A percentile compares a stretch with the other conserved stretches of the same genome.
These are phyloP conservation scores for Gymnopilus dilepis DNA, from an alignment of 768 basidiomycete genomes.

Conservation along the genomic window DNA sequence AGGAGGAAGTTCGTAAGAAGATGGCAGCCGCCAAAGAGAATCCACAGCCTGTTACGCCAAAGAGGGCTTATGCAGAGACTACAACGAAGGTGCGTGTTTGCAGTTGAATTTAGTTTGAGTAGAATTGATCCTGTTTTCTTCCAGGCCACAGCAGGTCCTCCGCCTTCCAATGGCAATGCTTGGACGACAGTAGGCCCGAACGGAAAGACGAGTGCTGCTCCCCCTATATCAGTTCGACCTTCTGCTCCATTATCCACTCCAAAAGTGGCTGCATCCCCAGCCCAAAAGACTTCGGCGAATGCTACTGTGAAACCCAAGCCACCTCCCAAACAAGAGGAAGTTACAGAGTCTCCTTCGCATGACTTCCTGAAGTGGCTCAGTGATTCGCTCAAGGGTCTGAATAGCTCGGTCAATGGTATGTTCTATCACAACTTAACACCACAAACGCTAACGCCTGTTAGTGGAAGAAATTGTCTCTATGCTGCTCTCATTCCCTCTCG, in stretches of 20 bases:
- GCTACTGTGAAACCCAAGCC: conserved; percentile 33
- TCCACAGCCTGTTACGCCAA: conserved; percentile 56
- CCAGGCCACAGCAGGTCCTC: conserved; percentile 25
- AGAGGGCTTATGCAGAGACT: conserved; percentile 81
- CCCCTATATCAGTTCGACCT: conserved; percentile 40
- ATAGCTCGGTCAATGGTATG: conserved; percentile 74
- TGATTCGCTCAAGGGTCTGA: conserved; percentile 81
- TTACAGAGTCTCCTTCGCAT: conserved; percentile 71
- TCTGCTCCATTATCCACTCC: conserved; percentile 26
- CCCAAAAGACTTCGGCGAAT: conserved; percentile 40
- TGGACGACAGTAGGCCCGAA: conserved; percentile 90
- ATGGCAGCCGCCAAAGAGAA: conserved; percentile 61
- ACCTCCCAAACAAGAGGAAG: conserved; percentile 59
- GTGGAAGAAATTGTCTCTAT: conserved; percentile 97
- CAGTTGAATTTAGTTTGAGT: no score
- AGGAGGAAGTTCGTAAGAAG: conserved; percentile 90
- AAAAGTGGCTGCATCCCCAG: conserved; percentile 38
- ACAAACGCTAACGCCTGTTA: conserved; percentile 33
- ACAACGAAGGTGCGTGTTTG: conserved; percentile 65
- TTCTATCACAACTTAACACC: conserved; percentile 2
- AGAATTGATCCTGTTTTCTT: no score
- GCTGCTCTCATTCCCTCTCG: conserved; percentile 92
- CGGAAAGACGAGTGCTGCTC: conserved; percentile 58
- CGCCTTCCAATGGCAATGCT: conserved; percentile 46
- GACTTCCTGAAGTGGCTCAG: conserved; percentile 94